A percentile compares a stretch with the other conserved stretches of the same genome.
Conservation (phyloP, 257 asterid species). For the Eustoma russellianum region DNA sequence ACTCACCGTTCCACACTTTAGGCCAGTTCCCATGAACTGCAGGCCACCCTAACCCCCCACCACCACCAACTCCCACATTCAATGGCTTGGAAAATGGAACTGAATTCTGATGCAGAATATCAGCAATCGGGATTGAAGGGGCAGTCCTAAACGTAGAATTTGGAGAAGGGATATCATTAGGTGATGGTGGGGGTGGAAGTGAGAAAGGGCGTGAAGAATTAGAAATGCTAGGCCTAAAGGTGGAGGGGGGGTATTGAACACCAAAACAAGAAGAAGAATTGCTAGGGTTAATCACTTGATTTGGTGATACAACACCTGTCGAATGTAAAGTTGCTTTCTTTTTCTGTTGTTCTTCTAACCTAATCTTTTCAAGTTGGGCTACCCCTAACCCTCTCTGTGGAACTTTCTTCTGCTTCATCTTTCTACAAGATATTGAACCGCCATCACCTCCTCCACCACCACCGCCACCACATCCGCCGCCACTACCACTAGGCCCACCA, state of each 20-base stretch:
- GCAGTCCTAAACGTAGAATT: constrained; percentile 26
- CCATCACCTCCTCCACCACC: constrained; percentile 11
- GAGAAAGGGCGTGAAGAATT: constrained; percentile 19
- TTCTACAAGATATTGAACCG: constrained; percentile 30
- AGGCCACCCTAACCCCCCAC: constrained; percentile 22
- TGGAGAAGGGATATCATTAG: constrained; percentile 27
- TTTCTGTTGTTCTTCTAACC: constrained; percentile 61
- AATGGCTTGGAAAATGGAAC: constrained; percentile 25
- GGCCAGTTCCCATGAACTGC: constrained; percentile 32
- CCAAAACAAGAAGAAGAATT: constrained; percentile 18
- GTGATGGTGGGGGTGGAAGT: constrained; percentile 13
- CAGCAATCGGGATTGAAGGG: constrained; percentile 29
- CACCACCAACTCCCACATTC: constrained; percentile 13
- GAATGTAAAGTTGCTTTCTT: constrained; percentile 35
- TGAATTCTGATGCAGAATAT: constrained; percentile 20
- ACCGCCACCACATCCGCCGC: constrained; percentile 11
- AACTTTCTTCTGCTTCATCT: constrained; percentile 61
- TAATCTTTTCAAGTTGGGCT: constrained; percentile 87
- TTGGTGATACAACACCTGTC: constrained; percentile 21
- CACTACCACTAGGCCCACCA: constrained; percentile 6
- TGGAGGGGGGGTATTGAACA: constrained; percentile 20
- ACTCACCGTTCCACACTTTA: constrained; percentile 35
- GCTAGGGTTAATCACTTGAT: constrained; percentile 27
- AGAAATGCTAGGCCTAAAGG: constrained; percentile 29
- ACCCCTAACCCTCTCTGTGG: constrained; percentile 95